Conservation (phyloP, 768 basidiomycete genomes). For the Podaxis mareebaensis region DNA sequence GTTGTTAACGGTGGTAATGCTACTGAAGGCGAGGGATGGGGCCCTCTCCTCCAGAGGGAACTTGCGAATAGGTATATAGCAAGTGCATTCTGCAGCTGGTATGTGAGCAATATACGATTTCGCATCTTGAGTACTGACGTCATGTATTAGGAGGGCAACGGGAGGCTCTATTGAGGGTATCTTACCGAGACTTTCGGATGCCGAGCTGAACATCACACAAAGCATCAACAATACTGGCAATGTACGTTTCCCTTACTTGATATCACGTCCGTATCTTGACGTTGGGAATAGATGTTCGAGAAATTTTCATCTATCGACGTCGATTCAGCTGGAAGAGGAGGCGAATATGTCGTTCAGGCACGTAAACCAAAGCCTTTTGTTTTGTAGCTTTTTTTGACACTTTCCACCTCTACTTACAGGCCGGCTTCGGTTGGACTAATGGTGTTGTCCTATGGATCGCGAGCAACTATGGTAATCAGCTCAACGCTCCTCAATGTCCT, state of each 20-base stretch:
- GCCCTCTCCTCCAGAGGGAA: conserved; percentile 58
- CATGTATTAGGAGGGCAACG: conserved; percentile 66
- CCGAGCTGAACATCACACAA: conserved; percentile 67
- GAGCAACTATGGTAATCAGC: conserved; percentile 58
- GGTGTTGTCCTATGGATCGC: conserved; percentile 79
- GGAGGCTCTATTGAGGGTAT: conserved; percentile 80
- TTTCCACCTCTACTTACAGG: conserved; percentile 31
- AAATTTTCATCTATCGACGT: conserved; percentile 82
- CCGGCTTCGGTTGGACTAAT: conserved; percentile 90
- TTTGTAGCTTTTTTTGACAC: not conserved
- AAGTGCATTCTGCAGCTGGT: conserved; percentile 90
- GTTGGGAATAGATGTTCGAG: conserved; percentile 70
- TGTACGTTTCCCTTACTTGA: conserved; percentile 41
- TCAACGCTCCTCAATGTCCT: conserved; percentile 69
- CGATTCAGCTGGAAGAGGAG: conserved; percentile 76
- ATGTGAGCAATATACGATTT: conserved; percentile 22
- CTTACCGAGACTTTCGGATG: conserved; percentile 66
- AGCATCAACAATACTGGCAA: conserved; percentile 73
- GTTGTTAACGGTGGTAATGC: conserved; percentile 73
- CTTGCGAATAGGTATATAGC: conserved; percentile 85
- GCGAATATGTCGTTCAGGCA: conserved; percentile 87
- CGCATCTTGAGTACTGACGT: not conserved
- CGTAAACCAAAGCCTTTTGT: conserved; percentile 17
- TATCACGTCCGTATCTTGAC: not conserved
- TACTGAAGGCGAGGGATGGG: conserved; percentile 63